phyloP scores from a whole-genome alignment of 140 eudicot genomes.

The Bidens hawaiensis region DNA sequence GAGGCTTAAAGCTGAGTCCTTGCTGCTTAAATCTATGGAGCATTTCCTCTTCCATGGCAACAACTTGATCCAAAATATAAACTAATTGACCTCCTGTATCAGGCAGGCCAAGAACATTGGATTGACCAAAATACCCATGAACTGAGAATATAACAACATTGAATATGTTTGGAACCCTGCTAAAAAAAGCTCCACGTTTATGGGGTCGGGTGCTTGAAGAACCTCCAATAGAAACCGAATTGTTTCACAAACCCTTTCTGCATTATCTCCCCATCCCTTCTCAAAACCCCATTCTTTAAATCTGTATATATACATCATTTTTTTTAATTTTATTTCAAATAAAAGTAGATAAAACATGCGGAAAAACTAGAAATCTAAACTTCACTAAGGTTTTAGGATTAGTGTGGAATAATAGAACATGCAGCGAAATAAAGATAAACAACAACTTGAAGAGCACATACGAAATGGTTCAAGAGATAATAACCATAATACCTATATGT shows the following conservation, averaged over 20 bases:
- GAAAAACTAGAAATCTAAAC: no score
- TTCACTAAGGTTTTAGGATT: no score
- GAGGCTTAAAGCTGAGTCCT: conserved; percentile 88
- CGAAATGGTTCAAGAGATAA: no score
- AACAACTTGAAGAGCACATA: no score
- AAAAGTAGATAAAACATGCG: no score
- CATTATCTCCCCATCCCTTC: no score
- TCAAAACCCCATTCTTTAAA: conserved; percentile 99
- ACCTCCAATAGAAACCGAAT: conserved; percentile 70
- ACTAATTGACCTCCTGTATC: conserved; percentile 99
- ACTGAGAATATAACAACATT: conserved; percentile 77
- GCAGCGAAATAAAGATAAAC: no score
- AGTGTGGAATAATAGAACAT: no score
- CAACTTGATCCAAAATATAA: conserved; percentile 95
- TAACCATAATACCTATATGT: no score
- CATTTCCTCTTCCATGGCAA: conserved; percentile 91
- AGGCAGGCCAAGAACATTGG: conserved; percentile 94
- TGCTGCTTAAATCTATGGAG: conserved; percentile 78
- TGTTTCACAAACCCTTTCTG: conserved; percentile 71
- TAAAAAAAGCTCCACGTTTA: conserved; percentile 59
- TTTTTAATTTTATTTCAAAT: neutral
- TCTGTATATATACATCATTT: conserved; percentile 30
- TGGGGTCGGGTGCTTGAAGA: conserved; percentile 91
- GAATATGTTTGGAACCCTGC: conserved; percentile 77
- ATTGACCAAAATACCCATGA: conserved; percentile 96